These are phyloP conservation scores for Delonix regia DNA, from an alignment of 306 rosid genomes.

Conservation along the genomic window DNA sequence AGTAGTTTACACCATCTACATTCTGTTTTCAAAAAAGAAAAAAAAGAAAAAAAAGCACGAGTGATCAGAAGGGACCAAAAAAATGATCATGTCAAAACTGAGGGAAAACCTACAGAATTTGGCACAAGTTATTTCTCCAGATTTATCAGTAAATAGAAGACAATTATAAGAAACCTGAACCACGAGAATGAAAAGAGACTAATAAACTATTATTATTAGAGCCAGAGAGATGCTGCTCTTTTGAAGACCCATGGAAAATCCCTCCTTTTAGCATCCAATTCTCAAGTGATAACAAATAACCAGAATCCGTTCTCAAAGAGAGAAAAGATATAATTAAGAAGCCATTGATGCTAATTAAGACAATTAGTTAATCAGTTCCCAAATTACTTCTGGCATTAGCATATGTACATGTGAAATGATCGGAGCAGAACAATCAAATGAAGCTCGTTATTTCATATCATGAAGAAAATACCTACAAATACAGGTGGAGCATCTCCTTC, in stretches of 20 bases:
- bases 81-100: neutral
- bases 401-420: neutral
- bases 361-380: neutral
- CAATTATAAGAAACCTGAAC: neutral
- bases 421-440: neutral
- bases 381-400: neutral
- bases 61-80: neutral
- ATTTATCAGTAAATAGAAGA: neutral
- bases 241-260: neutral
- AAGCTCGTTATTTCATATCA: conserved; percentile 2
- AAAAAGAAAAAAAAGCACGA: neutral
- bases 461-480: conserved; percentile 73
- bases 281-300: neutral
- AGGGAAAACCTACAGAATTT: neutral
- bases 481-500: conserved; percentile 95
- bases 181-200: neutral
- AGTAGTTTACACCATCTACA: conserved; percentile 89
- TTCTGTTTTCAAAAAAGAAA: too few species aligned
- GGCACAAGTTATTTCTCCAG: neutral
- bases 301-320: neutral
- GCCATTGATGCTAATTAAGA: neutral
- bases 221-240: neutral
- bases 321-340: neutral
- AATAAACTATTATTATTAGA: neutral
- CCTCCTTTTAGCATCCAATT: neutral